phyloP scores from a whole-genome alignment of 2,329 filamentous ascomycete genomes.

The Aspergillus spinulosporus region DNA sequence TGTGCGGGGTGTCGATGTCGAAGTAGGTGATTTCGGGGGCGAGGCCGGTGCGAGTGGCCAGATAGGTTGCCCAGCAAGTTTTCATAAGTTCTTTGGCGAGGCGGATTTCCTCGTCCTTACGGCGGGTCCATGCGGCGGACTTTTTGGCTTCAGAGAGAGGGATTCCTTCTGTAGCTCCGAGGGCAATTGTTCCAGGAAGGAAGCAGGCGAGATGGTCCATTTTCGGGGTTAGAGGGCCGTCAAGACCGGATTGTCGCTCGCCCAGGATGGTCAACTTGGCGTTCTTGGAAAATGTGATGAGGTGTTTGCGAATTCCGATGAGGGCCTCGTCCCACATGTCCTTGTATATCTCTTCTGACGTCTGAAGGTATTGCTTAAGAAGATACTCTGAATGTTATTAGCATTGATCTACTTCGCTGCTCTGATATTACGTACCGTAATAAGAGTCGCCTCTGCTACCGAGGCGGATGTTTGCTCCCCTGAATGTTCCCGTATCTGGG shows the following conservation, averaged over 20 bases:
- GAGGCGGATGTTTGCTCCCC: conserved; percentile 80
- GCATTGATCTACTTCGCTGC: background rate
- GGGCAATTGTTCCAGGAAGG: conserved; percentile 91
- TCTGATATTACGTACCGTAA: conserved; percentile 58
- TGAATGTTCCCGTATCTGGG: conserved; percentile 74
- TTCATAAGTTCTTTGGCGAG: conserved; percentile 90
- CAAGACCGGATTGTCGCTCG: conserved; percentile 75
- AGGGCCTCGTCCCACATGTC: conserved; percentile 93
- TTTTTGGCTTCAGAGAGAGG: conserved; percentile 74
- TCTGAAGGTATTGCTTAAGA: conserved; percentile 97
- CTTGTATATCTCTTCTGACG: conserved; percentile 78
- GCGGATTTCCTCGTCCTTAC: conserved; percentile 82
- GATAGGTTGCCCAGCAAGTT: conserved; percentile 98
- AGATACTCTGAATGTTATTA: conserved; percentile 67
- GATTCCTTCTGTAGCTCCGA: conserved; percentile 78
- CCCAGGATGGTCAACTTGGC: conserved; percentile 85
- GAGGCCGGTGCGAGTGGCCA: conserved; percentile 83
- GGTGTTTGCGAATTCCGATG: conserved; percentile 81
- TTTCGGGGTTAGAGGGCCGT: conserved; percentile 70
- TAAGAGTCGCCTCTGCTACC: conserved; percentile 96
- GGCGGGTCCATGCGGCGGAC: conserved; percentile 68
- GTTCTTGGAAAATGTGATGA: conserved; percentile 82
- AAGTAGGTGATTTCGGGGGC: conserved; percentile 95
- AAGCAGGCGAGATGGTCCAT: conserved; percentile 99
- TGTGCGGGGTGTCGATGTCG: conserved; percentile 68